Percentiles rank a stretch among this genome's conserved stretches.
Conservation (phyloP, 345 rosid species). For the Eucalyptus erythrocorys region DNA sequence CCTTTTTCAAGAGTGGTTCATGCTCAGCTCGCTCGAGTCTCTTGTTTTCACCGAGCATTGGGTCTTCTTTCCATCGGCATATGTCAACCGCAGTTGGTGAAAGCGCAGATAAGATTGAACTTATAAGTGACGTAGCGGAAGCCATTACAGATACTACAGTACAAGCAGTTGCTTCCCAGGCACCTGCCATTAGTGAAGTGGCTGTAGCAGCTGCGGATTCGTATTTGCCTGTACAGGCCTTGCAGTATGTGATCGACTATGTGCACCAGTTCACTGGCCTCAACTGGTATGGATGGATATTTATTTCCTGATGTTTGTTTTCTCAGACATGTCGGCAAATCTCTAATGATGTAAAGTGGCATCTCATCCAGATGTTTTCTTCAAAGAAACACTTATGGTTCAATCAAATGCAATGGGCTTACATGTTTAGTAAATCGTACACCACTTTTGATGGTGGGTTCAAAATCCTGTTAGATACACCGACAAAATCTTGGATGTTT, state of each 20-base stretch:
- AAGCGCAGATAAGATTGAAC: constrained; percentile 31
- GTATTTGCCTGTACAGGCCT: constrained; percentile 44
- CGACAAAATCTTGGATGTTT: neutral
- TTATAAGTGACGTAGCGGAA: constrained; percentile 33
- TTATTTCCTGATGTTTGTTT: neutral
- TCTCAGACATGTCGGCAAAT: neutral
- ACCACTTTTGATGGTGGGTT: neutral
- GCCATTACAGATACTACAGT: constrained; percentile 35
- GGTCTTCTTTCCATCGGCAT: constrained; percentile 29
- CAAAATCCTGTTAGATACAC: neutral
- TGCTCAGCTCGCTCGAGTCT: constrained; percentile 6
- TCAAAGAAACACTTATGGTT: neutral
- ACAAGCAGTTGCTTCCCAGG: constrained; percentile 38
- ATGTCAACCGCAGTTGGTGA: constrained; percentile 44
- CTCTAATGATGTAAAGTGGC: neutral
- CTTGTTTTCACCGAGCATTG: constrained; percentile 13
- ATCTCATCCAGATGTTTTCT: neutral
- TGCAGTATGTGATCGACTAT: constrained; percentile 61
- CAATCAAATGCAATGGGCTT: neutral
- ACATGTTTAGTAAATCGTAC: neutral
- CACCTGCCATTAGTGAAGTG: constrained; percentile 54
- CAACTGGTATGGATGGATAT: constrained; percentile 29
- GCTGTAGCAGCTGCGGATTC: constrained; percentile 68
- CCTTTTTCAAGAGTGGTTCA: constrained; percentile 3
- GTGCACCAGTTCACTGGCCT: constrained; percentile 60